Evolutionary conservation across 176 grass and related monocot species (phyloP).

Genomic region (Miscanthus lutarioriparius): DNA sequence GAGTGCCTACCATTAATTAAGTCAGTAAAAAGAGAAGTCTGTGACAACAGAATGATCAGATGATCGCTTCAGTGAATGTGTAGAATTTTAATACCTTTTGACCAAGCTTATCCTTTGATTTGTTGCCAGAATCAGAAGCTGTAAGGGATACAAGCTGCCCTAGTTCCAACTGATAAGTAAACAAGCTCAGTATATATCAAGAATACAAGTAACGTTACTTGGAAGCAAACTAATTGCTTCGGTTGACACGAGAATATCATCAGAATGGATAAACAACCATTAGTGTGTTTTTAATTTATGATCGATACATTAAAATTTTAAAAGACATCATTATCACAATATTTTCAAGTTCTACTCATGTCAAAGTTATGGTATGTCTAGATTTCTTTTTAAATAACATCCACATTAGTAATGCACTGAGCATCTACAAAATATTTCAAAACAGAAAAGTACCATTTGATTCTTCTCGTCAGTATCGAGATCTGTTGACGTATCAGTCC

Average conservation of each 20-base stretch:
- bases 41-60: slow-evolving; percentile 6
- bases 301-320: background rate
- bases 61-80: background rate
- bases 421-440: background rate
- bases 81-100: slow-evolving; percentile 47
- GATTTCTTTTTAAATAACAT: background rate
- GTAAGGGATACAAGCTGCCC: slow-evolving; percentile 21
- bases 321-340: background rate
- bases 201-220: background rate
- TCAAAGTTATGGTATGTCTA: background rate
- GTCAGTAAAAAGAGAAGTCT: slow-evolving; percentile 23
- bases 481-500: slow-evolving; percentile 81
- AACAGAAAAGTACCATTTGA: slow-evolving; percentile 45
- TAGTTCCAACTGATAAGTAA: slow-evolving; percentile 54
- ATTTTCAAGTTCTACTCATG: background rate
- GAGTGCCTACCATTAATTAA: slow-evolving; percentile 48
- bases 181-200: slow-evolving; percentile 17
- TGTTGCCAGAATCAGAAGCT: slow-evolving; percentile 47
- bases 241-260: background rate
- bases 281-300: too few species aligned
- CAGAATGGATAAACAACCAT: background rate
- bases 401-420: background rate
- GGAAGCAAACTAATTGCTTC: background rate
- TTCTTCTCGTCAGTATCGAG: slow-evolving; percentile 58
- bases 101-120: slow-evolving; percentile 56